Evolutionary conservation across 441 rosid genomes (phyloP), one percentile per base, ranked within the genome.

Genomic region (Brassica balearica): DNA sequence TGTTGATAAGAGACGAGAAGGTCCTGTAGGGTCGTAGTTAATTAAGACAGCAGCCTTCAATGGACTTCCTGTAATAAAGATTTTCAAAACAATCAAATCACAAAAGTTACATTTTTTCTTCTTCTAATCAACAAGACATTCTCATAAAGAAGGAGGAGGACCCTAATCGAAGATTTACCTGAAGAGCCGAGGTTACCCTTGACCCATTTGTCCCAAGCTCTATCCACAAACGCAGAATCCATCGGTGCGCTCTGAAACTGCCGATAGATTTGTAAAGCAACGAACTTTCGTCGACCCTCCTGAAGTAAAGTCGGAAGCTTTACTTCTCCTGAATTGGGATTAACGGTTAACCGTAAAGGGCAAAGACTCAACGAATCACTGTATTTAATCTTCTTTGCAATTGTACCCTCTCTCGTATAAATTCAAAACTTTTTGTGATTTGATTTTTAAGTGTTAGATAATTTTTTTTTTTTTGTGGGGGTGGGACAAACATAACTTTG

Each of bases 191-290:
- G 71, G 32, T 82, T 84, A 77, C 73, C 10, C 19, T 92, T 78
- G 73, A 88, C 87, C 98, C 97, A 92, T 84, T 89, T 89, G n/a
- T 90, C 91, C 98, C 97, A 92, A 72, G 88, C 77, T 86, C 73
- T 90, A 66, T 84, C 85, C 14, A 89, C 86, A 74, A 83, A 88
- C 67, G 72, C 81, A 88, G 90, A 91, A 68, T 95, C 87, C 87
- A 83, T 85, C 64, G 63, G 20, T 55, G 3, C 3, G 65, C 61
- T 36, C 62, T 36, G 34, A 62, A 53, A 27, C 29, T 6, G 70
- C 9, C 12, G 3, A 8, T 15, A 25, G 56, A 48, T 46, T 46
- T 12, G 1, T 66, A 68, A 62, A 68, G 69, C 34, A 67, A 15
- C 8, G 59, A 72, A 32, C 66, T 78, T 64, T 3, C 62, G 43